Percentiles rank a stretch among this genome's conserved stretches.
Evolutionary conservation across 805 yeast species (phyloP).

Genomic region (Starmerella kuoi): DNA sequence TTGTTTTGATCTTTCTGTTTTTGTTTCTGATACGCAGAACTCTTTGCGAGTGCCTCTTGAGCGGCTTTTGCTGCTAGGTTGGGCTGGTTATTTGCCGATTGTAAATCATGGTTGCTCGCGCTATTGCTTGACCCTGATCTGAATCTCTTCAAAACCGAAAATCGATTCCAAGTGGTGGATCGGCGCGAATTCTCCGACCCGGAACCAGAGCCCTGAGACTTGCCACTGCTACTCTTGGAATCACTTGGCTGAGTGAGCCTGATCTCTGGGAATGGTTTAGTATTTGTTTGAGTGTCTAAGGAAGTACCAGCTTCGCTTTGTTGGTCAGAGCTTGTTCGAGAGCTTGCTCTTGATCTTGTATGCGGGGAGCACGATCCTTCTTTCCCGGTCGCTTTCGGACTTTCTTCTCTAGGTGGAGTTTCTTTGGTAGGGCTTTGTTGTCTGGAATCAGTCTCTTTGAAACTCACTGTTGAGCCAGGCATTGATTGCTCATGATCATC

Average conservation of each 20-base stretch:
- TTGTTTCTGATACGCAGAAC: conserved; percentile 1
- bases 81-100: neutral
- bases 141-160: conserved; percentile 15
- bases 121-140: conserved; percentile 14
- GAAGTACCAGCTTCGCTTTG: neutral
- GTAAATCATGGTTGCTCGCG: neutral
- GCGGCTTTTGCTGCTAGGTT: conserved; percentile 17
- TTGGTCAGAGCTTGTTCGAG: no score
- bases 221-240: neutral
- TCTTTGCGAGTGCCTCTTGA: conserved; percentile 13
- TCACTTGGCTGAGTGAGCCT: neutral
- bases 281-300: neutral
- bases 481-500: no score
- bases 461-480: no score
- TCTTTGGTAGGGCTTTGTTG: no score
- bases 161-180: conserved; percentile 14
- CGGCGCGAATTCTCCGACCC: conserved; percentile 1
- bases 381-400: no score
- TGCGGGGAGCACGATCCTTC: no score
- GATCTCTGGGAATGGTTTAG: neutral
- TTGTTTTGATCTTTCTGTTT: neutral
- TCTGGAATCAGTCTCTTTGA: no score
- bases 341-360: no score
- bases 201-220: neutral
- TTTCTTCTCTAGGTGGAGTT: no score